Base-by-base conservation (phyloP, 305 asterid genomes). In the Withania somnifera region DNA sequence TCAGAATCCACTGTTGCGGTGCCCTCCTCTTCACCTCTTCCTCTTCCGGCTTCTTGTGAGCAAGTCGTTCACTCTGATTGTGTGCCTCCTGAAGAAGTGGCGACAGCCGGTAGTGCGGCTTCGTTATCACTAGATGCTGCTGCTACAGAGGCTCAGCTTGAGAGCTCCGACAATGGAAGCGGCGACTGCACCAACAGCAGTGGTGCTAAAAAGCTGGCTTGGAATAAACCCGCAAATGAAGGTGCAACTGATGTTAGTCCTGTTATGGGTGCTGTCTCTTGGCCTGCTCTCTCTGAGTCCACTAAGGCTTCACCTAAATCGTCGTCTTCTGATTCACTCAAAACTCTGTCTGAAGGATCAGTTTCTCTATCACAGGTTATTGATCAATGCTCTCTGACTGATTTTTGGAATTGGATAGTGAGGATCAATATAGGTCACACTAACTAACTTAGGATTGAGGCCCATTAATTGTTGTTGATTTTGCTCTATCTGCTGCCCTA, bases 251-350 rank as follows among this genome's bases (percentile, higher is more conserved):
- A 47, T 10, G 26, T 73, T 11, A 73, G 17, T 73, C 60, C 79
- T 36, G 95, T 92, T 24, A 93, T 94, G 97, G 60, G 42, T 30
- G 97, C 93, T 8, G 91, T 83, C 32, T 85, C 91, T 58, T 94
- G 98, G 98, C 98, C 98, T 73, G 91, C 94, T 80, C 92, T 94
- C 5, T 87, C 92, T 1, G 93, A 91, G 66, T 90, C 94, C 26
- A 90, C 97, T 60, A 90, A 91, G 83, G 92, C 91, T 81, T 85
- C 95, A 66, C 89, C 93, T 1, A 91, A 91, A 84, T 83, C 91
- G 19, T 80, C 91, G 26, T 82, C 92, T 24, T 36, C 90, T 40
- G 88, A 87, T 77, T 68, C 89, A 28, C 85, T 83, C 53, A 91
- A 90, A 85, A 8, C 58, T 45, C 34, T 4, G 34, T 30, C 66